Evolutionary conservation across 2,329 filamentous ascomycete species (phyloP), one percentile per base, ranked within the genome.

Genomic region (Elsinoe australis): DNA sequence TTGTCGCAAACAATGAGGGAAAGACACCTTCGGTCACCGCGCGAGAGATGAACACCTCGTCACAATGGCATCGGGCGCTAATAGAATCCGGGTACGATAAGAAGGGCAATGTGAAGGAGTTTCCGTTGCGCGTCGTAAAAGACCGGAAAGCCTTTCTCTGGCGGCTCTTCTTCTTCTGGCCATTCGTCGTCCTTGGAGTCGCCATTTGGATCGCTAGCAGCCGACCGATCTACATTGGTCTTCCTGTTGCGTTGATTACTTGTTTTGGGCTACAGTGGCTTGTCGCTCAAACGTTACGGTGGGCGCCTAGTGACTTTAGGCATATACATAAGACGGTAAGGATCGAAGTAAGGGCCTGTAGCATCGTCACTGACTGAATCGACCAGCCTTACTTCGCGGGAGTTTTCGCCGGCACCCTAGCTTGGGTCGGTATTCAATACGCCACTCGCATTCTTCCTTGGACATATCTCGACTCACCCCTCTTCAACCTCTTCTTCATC

Each of bases 11-110:
- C 21, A 76, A 80, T 47, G 85, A 87, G 38, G 90, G 90, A 53
- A 96, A 98, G 74, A 92, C 88, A 5, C 92, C 92, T 0, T 78
- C 82, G 0, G 77, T 82, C 47, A 94, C 89, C 6, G 90, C 92
- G 1, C 76, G 80, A 56, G 92, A 96, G 64, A 89, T 98, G 73
- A 94, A 92, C 62, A 94, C 88, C 0, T 73, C 78, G 39, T 74
- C 78, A 18, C 81, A 87, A 45, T 96, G 89, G 87, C 82, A 85
- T 56, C 78, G 82, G 55, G 87, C 89, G 4, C 72, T 96, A 26
- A 75, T 80, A 50, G 88, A 95, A 62, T 86, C 83, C 54, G 90
- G 90, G 0, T 95, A 87, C 61, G 81, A 87, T 55, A 72, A 83
- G 47, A 82, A 92, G 51, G 92, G 80, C 1, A 86, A 84, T 53